Conservation (phyloP, 352 stramenopile species). For the Globisporangium paddicum region DNA sequence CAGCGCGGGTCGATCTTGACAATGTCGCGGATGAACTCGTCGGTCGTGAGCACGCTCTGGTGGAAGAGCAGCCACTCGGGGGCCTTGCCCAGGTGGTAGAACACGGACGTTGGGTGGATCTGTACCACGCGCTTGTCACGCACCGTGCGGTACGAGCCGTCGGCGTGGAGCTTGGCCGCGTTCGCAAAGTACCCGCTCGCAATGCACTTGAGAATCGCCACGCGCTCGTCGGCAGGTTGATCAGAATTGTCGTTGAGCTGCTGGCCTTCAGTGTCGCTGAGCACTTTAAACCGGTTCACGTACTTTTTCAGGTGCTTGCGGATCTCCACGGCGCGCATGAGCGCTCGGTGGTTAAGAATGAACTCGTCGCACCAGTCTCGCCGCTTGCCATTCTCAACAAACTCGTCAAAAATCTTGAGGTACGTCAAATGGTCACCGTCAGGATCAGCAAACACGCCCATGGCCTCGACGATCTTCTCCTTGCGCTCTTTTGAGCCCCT, state of each 20-base stretch:
- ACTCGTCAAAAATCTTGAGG: conserved; percentile 65
- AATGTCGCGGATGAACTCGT: conserved; percentile 90
- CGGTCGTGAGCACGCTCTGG: conserved; percentile 97
- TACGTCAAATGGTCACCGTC: conserved; percentile 74
- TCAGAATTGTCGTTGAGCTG: conserved; percentile 1
- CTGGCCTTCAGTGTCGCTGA: conserved; percentile 8
- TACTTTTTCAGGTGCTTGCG: conserved; percentile 64
- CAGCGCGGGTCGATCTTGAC: conserved; percentile 70
- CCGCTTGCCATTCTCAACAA: conserved; percentile 55
- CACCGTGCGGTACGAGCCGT: conserved; percentile 59
- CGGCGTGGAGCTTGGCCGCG: conserved; percentile 93
- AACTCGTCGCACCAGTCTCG: conserved; percentile 76
- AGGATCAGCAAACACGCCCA: conserved; percentile 60
- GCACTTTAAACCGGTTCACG: conserved; percentile 42
- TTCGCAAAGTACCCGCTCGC: conserved; percentile 93
- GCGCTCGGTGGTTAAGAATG: conserved; percentile 49
- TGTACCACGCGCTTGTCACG: conserved; percentile 65
- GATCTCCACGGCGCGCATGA: conserved; percentile 63
- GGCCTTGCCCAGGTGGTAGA: conserved; percentile 66
- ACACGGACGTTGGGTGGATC: conserved; percentile 73
- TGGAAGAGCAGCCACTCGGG: conserved; percentile 99
- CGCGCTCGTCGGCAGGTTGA: conserved; percentile 19
- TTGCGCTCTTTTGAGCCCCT: conserved; percentile 63
- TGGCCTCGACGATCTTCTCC: conserved; percentile 56
- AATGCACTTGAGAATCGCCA: conserved; percentile 54